Percentiles rank a stretch among this genome's conserved stretches.
Evolutionary conservation across 1,284 basidiomycete genomes (phyloP).

Genomic region (Austropuccinia psidii): DNA sequence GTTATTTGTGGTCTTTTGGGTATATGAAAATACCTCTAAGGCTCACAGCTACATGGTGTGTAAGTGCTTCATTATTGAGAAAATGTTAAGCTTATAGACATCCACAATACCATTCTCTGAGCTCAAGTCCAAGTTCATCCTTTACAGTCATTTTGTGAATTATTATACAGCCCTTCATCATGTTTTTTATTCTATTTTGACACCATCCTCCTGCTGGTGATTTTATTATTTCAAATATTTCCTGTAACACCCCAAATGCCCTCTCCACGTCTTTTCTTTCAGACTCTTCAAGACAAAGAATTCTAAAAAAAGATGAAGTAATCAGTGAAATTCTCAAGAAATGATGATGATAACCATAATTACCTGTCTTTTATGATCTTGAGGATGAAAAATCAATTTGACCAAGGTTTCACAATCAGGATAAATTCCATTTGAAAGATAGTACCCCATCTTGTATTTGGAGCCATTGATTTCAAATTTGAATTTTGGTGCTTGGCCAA

Average conservation of each 20-base stretch:
- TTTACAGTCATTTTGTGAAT: not conserved
- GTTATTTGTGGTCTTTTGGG: no score
- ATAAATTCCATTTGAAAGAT: not conserved
- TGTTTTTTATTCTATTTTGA: not conserved
- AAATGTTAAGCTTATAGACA: no score
- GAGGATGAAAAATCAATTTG: not conserved
- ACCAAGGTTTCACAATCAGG: not conserved
- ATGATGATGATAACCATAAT: no score
- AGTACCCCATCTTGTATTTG: not conserved
- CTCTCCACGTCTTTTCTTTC: not conserved
- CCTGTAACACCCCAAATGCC: not conserved
- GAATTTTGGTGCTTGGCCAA: not conserved
- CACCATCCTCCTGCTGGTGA: not conserved
- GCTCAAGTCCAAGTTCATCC: no score
- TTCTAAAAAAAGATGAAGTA: not conserved
- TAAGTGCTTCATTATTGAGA: no score
- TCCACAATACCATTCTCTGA: no score
- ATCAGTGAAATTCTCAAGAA: no score
- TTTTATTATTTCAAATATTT: not conserved
- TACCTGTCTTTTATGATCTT: no score
- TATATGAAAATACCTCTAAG: no score
- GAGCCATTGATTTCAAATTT: not conserved
- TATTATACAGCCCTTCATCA: not conserved
- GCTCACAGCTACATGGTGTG: no score
- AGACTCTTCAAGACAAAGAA: not conserved